Base-by-base conservation (phyloP, 108 stramenopile genomes). In the Fragilariopsis cylindrus region DNA sequence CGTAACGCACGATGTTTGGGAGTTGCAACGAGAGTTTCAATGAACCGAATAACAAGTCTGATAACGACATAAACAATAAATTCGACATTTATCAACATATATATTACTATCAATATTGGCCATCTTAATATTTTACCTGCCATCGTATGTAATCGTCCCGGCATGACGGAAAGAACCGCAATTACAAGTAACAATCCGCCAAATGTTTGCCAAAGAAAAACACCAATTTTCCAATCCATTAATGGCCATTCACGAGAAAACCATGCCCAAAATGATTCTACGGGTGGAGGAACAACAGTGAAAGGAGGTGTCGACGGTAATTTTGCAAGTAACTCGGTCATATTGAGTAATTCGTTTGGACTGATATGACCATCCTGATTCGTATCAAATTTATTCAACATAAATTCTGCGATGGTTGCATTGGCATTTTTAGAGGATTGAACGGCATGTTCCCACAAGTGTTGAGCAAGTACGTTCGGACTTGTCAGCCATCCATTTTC, bases 51-150 rank as follows among this genome's bases (percentile, higher is more conserved):
- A 3, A 78, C 68, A 41, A 94, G 65, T 49, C 95, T 84, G 62
- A 96, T 84, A 8, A 84, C 49, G 18, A 80, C 70, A 73, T 96
- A 96, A 42, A 94, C 80, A 11, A 81, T 54, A 3, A 96, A 65
- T 70, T 96, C 95, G 19, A 87, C 85, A 7, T 69, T 58, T 54
- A 96, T 91, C 46, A 91, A 50, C 40, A 87, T 72, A 65, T 96
- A 96, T 7, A 83, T 87, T 67, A 94, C 57, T 4, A 71, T 76
- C 63, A 96, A 71, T 44, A 96, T 73, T 4, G 95, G 95, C 89
- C 91, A 94, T 41, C 95, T 84, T 42, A 94, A 57, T 18, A 91
- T 55, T 56, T 82, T 74, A 7, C 91, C 93, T 39, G 83, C 78
- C 67, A 72, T 76, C 18, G 88, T 83, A 70, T 94, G 93, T 48